Base-by-base conservation (phyloP, 495 filamentous ascomycete species). In the Penicilliopsis zonata region DNA sequence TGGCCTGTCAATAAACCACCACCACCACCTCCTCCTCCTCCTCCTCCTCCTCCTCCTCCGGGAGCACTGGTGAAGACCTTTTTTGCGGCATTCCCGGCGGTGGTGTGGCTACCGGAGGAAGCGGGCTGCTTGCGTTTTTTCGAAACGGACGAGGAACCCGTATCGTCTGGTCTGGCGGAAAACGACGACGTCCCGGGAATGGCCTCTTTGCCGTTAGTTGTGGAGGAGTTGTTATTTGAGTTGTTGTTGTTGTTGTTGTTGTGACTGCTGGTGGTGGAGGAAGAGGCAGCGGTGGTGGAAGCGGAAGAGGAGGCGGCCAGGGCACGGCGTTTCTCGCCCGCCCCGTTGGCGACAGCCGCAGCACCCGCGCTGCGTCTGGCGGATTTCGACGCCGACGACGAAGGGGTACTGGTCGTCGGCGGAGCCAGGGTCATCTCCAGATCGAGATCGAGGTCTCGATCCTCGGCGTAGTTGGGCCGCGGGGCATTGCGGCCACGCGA, bases 381-480 rank as follows among this genome's bases (percentile, higher is more conserved):
- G 19, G 68, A 65, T 52, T 69, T 75, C 34, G 59, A 35, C 18
- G 41, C 37, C 36, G 40, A n/a, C n/a, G n/a, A n/a, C n/a, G n/a
- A n/a, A n/a, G n/a, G n/a, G n/a, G n/a, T n/a, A n/a, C n/a, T n/a
- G n/a, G n/a, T n/a, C n/a, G n/a, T n/a, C n/a, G n/a, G n/a, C n/a
- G n/a, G n/a, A n/a, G n/a, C n/a, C n/a, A n/a, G 61, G 43, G 40
- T 68, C 57, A 48, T 58, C 40, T 72, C 75, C 50, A 81, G 69
- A 23, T 98, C 90, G 58, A 84, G 73, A 40, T 96, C 92, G 41
- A 85, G 61, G 46, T 95, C 90, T 49, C 80, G 81, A 57, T 98
- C 92, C 59, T 98, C 90, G 18, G 90, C 92, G 56, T 98, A 98
- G 54, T 98, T 98, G 29, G 78, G 75, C 40, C 90, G 81, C 41